These are phyloP conservation scores for Thielaviopsis ethacetica DNA, from an alignment of 2,329 filamentous ascomycete genomes.

Conservation along the genomic window DNA sequence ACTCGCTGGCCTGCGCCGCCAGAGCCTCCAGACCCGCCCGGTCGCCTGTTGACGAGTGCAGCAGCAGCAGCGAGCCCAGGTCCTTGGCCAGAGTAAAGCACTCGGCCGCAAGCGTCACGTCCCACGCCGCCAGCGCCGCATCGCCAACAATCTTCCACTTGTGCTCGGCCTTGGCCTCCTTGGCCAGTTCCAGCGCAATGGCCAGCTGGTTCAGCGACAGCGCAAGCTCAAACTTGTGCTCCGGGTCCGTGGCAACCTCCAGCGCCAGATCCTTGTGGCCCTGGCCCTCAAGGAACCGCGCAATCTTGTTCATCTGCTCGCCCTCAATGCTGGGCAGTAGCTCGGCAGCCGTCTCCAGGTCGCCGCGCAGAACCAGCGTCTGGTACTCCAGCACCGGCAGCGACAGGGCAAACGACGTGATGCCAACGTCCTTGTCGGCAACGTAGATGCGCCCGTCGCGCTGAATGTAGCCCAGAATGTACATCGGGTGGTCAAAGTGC, in stretches of 20 bases:
- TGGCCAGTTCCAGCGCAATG: conserved; percentile 71
- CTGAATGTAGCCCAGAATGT: conserved; percentile 86
- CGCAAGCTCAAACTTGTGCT: conserved; percentile 92
- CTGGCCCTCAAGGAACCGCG: conserved; percentile 90
- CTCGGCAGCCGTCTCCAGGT: conserved; percentile 81
- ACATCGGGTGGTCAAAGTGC: conserved; percentile 91
- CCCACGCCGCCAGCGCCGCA: conserved; percentile 72
- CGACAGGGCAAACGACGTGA: conserved; percentile 80
- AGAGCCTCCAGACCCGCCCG: conserved; percentile 56
- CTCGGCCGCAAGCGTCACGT: conserved; percentile 74
- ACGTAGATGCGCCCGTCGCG: conserved; percentile 92
- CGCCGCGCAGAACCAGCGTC: conserved; percentile 81
- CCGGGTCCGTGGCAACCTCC: conserved; percentile 82
- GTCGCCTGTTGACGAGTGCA: conserved; percentile 77
- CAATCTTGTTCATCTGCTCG: conserved; percentile 97
- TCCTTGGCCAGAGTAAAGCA: conserved; percentile 88
- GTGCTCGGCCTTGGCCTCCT: conserved; percentile 74
- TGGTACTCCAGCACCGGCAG: conserved; percentile 93
- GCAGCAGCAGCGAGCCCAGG: conserved; percentile 69
- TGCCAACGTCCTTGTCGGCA: conserved; percentile 84
- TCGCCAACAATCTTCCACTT: conserved; percentile 98
- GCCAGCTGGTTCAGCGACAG: conserved; percentile 69
- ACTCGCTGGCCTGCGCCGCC: conserved; percentile 56
- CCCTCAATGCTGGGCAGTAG: conserved; percentile 68
- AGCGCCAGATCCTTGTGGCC: conserved; percentile 92